Percentiles rank a stretch among this genome's conserved stretches.
These are phyloP conservation scores for Pleurotus cornucopiae DNA, from an alignment of 768 basidiomycete species.

Conservation along the genomic window DNA sequence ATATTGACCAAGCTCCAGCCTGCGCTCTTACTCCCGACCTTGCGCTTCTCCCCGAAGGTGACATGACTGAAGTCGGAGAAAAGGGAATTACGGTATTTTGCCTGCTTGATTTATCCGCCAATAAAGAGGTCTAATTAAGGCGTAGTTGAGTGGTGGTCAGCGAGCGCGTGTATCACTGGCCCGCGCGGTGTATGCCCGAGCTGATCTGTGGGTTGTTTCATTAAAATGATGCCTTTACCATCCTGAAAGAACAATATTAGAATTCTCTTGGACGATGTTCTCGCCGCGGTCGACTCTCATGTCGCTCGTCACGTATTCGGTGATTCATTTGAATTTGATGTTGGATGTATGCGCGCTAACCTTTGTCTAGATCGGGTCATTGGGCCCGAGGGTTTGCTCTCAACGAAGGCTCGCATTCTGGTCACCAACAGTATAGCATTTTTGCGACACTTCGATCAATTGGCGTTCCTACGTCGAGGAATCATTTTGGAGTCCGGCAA, in stretches of 20 bases:
- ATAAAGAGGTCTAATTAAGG: neutral
- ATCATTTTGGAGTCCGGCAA: conserved; percentile 76
- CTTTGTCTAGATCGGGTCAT: conserved; percentile 67
- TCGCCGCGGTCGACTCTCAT: conserved; percentile 84
- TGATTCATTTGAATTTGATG: conserved; percentile 20
- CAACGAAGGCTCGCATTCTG: conserved; percentile 77
- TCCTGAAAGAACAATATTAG: conserved; percentile 25
- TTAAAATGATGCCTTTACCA: neutral
- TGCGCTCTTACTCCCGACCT: conserved; percentile 86
- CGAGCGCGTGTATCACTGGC: conserved; percentile 82
- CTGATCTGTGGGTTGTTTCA: conserved; percentile 62
- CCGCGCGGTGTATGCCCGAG: conserved; percentile 85
- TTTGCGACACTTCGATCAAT: conserved; percentile 69
- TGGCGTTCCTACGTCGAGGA: conserved; percentile 75
- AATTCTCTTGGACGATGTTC: conserved; percentile 83
- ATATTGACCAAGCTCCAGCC: conserved; percentile 32
- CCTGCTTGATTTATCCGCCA: neutral
- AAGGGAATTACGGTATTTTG: conserved; percentile 72
- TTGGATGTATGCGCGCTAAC: neutral
- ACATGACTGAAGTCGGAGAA: conserved; percentile 82
- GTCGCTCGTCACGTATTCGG: conserved; percentile 85
- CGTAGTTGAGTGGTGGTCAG: conserved; percentile 77
- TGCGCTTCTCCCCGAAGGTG: conserved; percentile 73
- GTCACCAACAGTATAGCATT: conserved; percentile 90
- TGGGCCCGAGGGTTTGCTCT: conserved; percentile 78